These are phyloP conservation scores for Leishmania lainsoni DNA, from an alignment of 208 protist genomes.

Conservation along the genomic window DNA sequence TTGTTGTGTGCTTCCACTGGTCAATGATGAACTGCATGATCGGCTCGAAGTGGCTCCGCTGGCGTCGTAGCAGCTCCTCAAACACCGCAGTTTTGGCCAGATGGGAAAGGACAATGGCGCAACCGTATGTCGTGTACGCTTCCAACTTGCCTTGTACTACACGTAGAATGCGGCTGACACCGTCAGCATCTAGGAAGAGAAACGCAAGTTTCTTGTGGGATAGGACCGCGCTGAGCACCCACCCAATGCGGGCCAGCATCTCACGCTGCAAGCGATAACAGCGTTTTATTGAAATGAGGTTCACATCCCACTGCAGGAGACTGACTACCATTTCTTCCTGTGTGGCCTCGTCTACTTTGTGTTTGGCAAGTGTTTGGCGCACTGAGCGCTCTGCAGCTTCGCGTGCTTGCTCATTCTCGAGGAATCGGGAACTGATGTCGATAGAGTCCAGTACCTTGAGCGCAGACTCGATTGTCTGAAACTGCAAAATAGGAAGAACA, in stretches of 20 bases:
- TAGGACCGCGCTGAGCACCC: constrained; percentile 79
- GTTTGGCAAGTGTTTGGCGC: constrained; percentile 23
- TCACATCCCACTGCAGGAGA: constrained; percentile 28
- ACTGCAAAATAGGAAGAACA: constrained; percentile 71
- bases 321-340: constrained; percentile 13
- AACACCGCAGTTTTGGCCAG: constrained; percentile 66
- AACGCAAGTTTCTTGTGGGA: constrained; percentile 80
- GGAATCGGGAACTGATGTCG: constrained; percentile 22
- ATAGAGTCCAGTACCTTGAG: constrained; percentile 71
- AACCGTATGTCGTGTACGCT: constrained; percentile 61
- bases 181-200: constrained; percentile 72
- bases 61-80: constrained; percentile 74
- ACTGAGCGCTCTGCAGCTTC: constrained; percentile 13
- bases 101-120: constrained; percentile 72
- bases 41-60: constrained; percentile 58
- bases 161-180: constrained; percentile 56
- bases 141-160: constrained; percentile 45
- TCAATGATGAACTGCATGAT: constrained; percentile 78
- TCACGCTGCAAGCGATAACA: constrained; percentile 56
- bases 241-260: constrained; percentile 59
- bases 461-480: constrained; percentile 73
- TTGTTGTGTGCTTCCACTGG: constrained; percentile 59
- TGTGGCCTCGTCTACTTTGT: constrained; percentile 3
- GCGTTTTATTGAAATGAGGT: constrained; percentile 29
- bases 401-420: constrained; percentile 17